A percentile compares a stretch with the other conserved stretches of the same genome.
Evolutionary conservation across 495 filamentous ascomycete genomes (phyloP).

Genomic region (Cudoniella acicularis): DNA sequence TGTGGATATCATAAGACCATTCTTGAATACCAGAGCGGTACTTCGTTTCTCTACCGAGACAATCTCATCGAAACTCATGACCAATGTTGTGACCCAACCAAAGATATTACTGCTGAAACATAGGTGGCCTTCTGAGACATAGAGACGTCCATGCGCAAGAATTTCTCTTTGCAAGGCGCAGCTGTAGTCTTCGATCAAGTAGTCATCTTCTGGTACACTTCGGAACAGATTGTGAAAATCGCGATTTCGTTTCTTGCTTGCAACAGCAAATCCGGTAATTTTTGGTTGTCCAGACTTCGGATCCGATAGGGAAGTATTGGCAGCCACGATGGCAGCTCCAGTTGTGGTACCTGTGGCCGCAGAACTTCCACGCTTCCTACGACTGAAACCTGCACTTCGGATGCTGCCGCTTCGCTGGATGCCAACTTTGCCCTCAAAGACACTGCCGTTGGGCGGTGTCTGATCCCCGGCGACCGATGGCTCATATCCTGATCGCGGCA

Average conservation of each 20-base stretch:
- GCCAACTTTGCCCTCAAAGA: constrained; percentile 62
- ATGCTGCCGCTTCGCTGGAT: constrained; percentile 76
- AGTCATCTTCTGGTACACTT: constrained; percentile 96
- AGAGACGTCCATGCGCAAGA: constrained; percentile 87
- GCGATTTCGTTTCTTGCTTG: constrained; percentile 89
- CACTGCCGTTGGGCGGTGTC: constrained; percentile 61
- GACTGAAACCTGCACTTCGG: constrained; percentile 65
- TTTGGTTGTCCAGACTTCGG: constrained; percentile 61
- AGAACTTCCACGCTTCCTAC: constrained; percentile 79
- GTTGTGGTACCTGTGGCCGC: constrained; percentile 73
- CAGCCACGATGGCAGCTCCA: constrained; percentile 63
- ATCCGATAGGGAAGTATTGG: constrained; percentile 60
- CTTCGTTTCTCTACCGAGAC: constrained; percentile 95
- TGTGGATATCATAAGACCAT: constrained; percentile 95
- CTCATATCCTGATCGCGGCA: constrained; percentile 43
- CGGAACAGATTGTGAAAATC: constrained; percentile 94
- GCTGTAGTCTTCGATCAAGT: constrained; percentile 97
- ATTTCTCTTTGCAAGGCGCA: constrained; percentile 95
- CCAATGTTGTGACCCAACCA: constrained; percentile 93
- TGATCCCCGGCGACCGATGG: constrained; percentile 48
- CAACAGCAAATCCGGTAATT: constrained; percentile 92
- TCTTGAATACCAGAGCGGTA: constrained; percentile 93
- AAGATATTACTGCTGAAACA: constrained; percentile 99
- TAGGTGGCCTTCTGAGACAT: constrained; percentile 94
- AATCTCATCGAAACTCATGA: constrained; percentile 97